Evolutionary conservation across 2,329 filamentous ascomycete genomes (phyloP), one percentile per base, ranked within the genome.

Genomic region (Neopestalotiopsis rosae): DNA sequence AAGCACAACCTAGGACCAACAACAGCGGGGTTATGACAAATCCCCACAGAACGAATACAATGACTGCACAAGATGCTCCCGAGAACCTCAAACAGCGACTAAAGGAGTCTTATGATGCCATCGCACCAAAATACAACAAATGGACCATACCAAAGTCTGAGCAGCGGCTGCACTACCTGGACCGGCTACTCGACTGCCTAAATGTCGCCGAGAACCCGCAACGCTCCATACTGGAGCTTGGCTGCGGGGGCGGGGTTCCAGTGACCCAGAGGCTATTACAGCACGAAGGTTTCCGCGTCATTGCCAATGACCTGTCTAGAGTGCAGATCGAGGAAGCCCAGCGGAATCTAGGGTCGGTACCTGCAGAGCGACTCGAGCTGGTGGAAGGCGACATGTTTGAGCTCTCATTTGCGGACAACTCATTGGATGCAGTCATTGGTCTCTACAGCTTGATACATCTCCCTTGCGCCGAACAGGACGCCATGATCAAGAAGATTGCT

Each of bases 401-500:
- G 1, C 77, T 84, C 5, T 65, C 72, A 2, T 82, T 82, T 65
- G 45, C 72, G 0, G 68, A 71, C 0, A 74, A 59, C 0, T 78
- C 78, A 0, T 80, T 89, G 67, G 82, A 88, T 68, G 86, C 83
- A 4, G 81, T 88, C 1, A 72, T 86, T 1, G 87, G 78, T 0
- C 83, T 89, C 72, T 89, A 88, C 76, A 87, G 83, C 42, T 75
- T 90, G 65, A 84, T 88, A 65, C 88, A 89, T 71, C 80, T 90
- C 5, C 86, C 87, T 1, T 80, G 82, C 5, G 76, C 77, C 1
- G 86, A 89, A 73, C 87, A 89, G 76, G 76, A 71, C 0, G 75
- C 76, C 28, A 79, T 89, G 68, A 71, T 89, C 28, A 49, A 66
- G n/a, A 79, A 81, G 49, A 81, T 88, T 24, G 72, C 69, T 0